Percentiles rank a stretch among this genome's conserved stretches.
Conservation (phyloP, 1,284 basidiomycete species). For the Bondarzewia mesenterica region DNA sequence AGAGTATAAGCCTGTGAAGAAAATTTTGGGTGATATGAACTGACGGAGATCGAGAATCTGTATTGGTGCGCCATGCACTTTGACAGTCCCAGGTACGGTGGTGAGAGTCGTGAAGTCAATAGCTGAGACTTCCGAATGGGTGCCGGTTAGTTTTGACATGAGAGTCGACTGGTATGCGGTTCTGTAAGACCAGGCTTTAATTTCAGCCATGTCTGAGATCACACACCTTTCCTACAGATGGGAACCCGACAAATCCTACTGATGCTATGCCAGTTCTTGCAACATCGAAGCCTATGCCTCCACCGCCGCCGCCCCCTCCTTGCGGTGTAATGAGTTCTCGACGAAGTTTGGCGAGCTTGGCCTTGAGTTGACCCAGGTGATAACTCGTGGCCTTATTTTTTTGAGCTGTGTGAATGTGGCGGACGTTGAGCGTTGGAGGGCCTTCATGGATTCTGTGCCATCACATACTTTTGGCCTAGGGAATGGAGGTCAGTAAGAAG, state of each 20-base stretch:
- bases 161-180: constrained; percentile 66
- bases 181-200: constrained; percentile 8
- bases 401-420: constrained; percentile 55
- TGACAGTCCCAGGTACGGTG: constrained; percentile 92
- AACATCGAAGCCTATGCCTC: constrained; percentile 91
- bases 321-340: constrained; percentile 86
- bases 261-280: constrained; percentile 94
- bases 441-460: neutral
- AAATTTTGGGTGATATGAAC: constrained; percentile 28
- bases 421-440: constrained; percentile 3
- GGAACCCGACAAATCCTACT: constrained; percentile 92
- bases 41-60: constrained; percentile 79
- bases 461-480: constrained; percentile 30
- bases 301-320: constrained; percentile 79
- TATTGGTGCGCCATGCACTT: constrained; percentile 91
- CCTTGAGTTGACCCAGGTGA: constrained; percentile 95
- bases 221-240: constrained; percentile 78
- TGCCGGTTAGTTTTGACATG: constrained; percentile 98
- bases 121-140: constrained; percentile 94
- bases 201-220: constrained; percentile 8
- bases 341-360: constrained; percentile 95
- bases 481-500: constrained; percentile 6
- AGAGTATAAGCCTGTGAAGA: too few species aligned
- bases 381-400: constrained; percentile 97
- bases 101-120: constrained; percentile 97